Evolutionary conservation across 345 rosid species (phyloP), one percentile per base, ranked within the genome.

Genomic region (Gynandropsis gynandra): DNA sequence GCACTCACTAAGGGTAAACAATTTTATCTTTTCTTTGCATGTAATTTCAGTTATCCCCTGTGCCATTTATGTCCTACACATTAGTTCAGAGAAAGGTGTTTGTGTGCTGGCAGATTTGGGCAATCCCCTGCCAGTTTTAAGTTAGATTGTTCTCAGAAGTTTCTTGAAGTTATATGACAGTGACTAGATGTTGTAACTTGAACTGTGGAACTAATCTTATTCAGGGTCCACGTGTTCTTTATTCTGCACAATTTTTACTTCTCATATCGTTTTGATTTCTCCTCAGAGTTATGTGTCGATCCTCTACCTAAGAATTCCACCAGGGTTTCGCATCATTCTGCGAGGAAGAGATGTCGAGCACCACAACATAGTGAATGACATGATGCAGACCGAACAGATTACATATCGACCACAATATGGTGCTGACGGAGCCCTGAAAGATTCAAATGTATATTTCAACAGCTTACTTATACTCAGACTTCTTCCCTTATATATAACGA

Each of bases 321-420:
- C 74, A 27, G 50, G 74, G 21, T 90, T 90, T 68, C 85, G 96
- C 52, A 73, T 87, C 61, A 80, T 90, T 66, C 82, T 90, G 32
- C 80, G 98, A n/a, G 95, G 95, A 44, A 76, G 64, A 63, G 98
- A 90, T 68, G 76, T 90, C 21, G 92, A 84, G 63, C 96, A 87
- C 68, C 98, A 90, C 75, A 90, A 79, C 74, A 79, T 90, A 58
- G 95, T 90, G 60, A 90, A 90, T 73, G 98, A 90, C 61, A 90
- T 90, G 98, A 90, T 84, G 96, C 54, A 78, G 63, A 77, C 89
- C 8, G 76, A 79, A 74, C 76, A 74, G 71, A 59, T 82, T 57
- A 82, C 87, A 29, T 90, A 90, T 61, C 79, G 85, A 54, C 98
- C 98, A 16, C 88, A 81, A 57, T 63, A 72, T 59, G 67, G 56